Conservation (phyloP, 1,284 basidiomycete genomes). For the Cerioporus squamosus region DNA sequence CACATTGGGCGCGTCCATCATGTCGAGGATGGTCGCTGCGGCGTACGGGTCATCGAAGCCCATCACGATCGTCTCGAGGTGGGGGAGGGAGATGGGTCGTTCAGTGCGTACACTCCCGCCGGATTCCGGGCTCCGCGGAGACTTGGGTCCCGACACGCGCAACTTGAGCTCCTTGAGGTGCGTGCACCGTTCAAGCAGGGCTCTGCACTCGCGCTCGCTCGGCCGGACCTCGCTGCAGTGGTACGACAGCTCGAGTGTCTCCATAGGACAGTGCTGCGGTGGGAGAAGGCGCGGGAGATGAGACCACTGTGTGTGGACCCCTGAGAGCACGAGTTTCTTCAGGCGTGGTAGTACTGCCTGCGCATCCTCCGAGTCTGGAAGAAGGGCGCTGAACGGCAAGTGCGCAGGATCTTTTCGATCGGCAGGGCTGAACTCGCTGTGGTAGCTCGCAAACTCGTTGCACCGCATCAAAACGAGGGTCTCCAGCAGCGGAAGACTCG, state of each 20-base stretch:
- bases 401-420: conserved; percentile 40
- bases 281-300: conserved; percentile 19
- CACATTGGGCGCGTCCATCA: conserved; percentile 16
- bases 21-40: conserved; percentile 12
- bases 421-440: conserved; percentile 46
- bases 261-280: conserved; percentile 2
- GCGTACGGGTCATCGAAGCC: conserved; percentile 24
- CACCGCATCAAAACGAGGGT: conserved; percentile 57
- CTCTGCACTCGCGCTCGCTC: conserved; percentile 14
- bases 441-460: conserved; percentile 55
- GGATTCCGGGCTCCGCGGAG: background rate
- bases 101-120: background rate
- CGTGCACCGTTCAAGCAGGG: conserved; percentile 14
- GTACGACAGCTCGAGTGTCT: conserved; percentile 26
- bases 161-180: conserved; percentile 18
- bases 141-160: conserved; percentile 19
- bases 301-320: conserved; percentile 30
- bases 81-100: conserved; percentile 17
- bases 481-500: conserved; percentile 42
- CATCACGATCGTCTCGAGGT: conserved; percentile 17
- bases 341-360: conserved; percentile 20
- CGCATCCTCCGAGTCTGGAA: background rate
- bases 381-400: conserved; percentile 34
- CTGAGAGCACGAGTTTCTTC: conserved; percentile 25
- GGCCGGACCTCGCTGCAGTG: conserved; percentile 26